phyloP scores from a whole-genome alignment of 139 green algal species.

The Pseudopediastrum boryanum region DNA sequence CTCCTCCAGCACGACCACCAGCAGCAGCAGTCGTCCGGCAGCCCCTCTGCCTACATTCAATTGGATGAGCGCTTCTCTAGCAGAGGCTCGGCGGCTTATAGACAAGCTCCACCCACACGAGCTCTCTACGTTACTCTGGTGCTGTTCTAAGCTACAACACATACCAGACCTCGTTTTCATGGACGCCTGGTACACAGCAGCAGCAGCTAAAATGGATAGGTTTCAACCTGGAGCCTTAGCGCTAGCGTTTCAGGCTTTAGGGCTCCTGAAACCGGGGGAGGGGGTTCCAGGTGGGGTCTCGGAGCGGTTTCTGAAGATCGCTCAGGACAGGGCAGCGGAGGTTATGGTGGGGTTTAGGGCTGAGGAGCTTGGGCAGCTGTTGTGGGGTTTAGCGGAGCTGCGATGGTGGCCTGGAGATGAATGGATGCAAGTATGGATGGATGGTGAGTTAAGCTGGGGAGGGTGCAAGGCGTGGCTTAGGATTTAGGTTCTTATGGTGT shows the following conservation, averaged over 20 bases:
- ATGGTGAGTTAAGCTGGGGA: too few species aligned
- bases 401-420: slow-evolving; percentile 14
- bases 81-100: slow-evolving; percentile 26
- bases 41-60: slow-evolving; percentile 40
- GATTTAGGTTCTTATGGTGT: neutral
- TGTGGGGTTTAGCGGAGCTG: slow-evolving; percentile 37
- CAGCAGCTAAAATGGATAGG: slow-evolving; percentile 10
- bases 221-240: slow-evolving; percentile 18
- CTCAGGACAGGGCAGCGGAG: neutral
- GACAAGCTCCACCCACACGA: slow-evolving; percentile 32
- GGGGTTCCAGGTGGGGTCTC: slow-evolving; percentile 18
- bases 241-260: slow-evolving; percentile 20
- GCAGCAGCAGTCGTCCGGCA: neutral
- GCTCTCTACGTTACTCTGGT: slow-evolving; percentile 42
- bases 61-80: slow-evolving; percentile 28
- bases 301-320: slow-evolving; percentile 9
- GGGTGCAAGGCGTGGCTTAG: neutral
- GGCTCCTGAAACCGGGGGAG: slow-evolving; percentile 10
- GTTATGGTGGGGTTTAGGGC: slow-evolving; percentile 6
- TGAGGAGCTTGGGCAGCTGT: slow-evolving; percentile 13
- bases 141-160: slow-evolving; percentile 15
- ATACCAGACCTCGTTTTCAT: slow-evolving; percentile 39
- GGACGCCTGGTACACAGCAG: slow-evolving; percentile 37
- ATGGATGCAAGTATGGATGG: slow-evolving; percentile 39
- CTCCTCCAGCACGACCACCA: neutral